A percentile compares a stretch with the other conserved stretches of the same genome.
phyloP scores from a whole-genome alignment of 2,329 filamentous ascomycete species.

The Chalaropsis ovoidea region DNA sequence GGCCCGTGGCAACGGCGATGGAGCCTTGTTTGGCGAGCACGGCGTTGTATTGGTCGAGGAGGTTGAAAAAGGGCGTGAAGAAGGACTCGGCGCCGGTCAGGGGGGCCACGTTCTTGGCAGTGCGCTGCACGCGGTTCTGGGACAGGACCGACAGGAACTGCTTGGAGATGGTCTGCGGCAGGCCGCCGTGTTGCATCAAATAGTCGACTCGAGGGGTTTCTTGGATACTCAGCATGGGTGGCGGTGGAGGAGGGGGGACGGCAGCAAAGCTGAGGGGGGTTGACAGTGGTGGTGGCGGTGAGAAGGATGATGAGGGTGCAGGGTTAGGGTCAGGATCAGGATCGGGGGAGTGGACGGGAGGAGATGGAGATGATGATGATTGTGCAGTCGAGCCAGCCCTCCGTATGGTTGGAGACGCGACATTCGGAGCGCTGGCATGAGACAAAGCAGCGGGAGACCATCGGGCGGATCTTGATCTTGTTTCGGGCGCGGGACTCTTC shows the following conservation, averaged over 20 bases:
- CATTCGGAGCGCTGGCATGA: slow-evolving; percentile 10
- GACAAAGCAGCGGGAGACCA: slow-evolving; percentile 17
- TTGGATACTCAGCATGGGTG: slow-evolving; percentile 58
- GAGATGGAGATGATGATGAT: slow-evolving; percentile 27
- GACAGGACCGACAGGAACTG: slow-evolving; percentile 59
- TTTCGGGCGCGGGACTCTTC: slow-evolving; percentile 24
- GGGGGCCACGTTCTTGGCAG: slow-evolving; percentile 52
- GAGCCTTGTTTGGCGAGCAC: slow-evolving; percentile 80
- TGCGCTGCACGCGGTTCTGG: slow-evolving; percentile 40
- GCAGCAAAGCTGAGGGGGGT: slow-evolving; percentile 35
- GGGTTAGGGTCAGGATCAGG: not conserved
- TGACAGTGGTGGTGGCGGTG: slow-evolving; percentile 27
- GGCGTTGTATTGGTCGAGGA: slow-evolving; percentile 75
- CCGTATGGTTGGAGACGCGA: slow-evolving; percentile 13
- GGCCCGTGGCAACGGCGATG: slow-evolving; percentile 87
- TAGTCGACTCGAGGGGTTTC: slow-evolving; percentile 83
- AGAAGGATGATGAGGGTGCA: slow-evolving; percentile 29
- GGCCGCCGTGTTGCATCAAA: slow-evolving; percentile 75
- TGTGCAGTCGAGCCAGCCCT: slow-evolving; percentile 32
- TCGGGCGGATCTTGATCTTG: slow-evolving; percentile 4
- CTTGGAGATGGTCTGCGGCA: slow-evolving; percentile 61
- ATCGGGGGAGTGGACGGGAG: not conserved
- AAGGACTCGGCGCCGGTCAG: slow-evolving; percentile 59
- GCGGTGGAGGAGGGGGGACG: slow-evolving; percentile 51
- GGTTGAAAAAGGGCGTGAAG: slow-evolving; percentile 70